Conservation (phyloP, 2,329 filamentous ascomycete species). For the Fusarium brevicatenulatum region DNA sequence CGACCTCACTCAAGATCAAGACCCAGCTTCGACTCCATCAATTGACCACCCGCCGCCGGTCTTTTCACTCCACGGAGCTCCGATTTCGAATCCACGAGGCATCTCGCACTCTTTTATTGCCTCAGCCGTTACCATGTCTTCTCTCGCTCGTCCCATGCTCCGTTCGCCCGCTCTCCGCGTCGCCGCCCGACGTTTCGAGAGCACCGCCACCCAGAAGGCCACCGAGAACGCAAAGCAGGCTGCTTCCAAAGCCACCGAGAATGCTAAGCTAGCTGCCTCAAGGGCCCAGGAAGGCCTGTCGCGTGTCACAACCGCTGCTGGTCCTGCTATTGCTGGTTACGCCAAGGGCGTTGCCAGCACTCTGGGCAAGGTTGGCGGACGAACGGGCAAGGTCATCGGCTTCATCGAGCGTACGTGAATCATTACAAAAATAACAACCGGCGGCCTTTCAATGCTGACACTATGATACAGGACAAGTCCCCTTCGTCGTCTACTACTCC, state of each 20-base stretch:
- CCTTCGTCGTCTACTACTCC: conserved; percentile 90
- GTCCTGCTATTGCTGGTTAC: conserved; percentile 76
- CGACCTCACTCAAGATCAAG: conserved; percentile 44
- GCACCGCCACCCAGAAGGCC: conserved; percentile 62
- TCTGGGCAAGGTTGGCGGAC: conserved; percentile 81
- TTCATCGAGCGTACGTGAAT: conserved; percentile 84
- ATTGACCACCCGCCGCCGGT: conserved; percentile 49
- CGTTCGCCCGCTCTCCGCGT: conserved; percentile 59
- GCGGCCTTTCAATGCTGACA: conserved; percentile 16
- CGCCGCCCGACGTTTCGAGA: conserved; percentile 69
- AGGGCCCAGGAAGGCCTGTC: conserved; percentile 87
- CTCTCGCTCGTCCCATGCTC: conserved; percentile 56
- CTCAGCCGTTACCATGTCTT: conserved; percentile 48
- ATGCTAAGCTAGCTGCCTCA: conserved; percentile 53
- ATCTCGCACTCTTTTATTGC: conserved; percentile 31
- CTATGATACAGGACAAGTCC: conserved; percentile 75
- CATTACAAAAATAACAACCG: background rate
- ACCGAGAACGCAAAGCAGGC: conserved; percentile 55
- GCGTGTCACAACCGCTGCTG: conserved; percentile 81
- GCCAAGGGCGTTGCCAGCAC: conserved; percentile 73
- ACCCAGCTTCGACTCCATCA: conserved; percentile 47
- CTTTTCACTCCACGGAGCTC: conserved; percentile 42
- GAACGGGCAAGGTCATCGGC: conserved; percentile 79
- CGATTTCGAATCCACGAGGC: conserved; percentile 41
- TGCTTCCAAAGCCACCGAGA: conserved; percentile 44